phyloP scores from a whole-genome alignment of 2,329 filamentous ascomycete species.

The Cadophora malorum region DNA sequence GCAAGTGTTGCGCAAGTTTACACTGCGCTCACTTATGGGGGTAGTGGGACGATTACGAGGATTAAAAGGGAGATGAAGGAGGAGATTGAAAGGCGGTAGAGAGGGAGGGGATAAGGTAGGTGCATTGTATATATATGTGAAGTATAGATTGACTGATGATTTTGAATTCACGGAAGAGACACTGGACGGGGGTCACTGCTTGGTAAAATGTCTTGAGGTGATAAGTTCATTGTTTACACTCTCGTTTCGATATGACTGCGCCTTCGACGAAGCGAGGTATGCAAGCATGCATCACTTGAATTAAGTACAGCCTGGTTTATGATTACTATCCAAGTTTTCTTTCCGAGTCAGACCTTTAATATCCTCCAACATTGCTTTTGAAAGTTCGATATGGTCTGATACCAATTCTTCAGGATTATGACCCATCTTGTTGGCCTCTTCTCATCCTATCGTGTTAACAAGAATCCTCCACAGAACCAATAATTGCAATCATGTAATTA shows the following conservation, averaged over 20 bases:
- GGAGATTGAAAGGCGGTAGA: constrained; percentile 52
- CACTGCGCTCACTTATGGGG: constrained; percentile 72
- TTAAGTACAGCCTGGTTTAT: background rate
- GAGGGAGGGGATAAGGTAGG: background rate
- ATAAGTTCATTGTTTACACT: constrained; percentile 5
- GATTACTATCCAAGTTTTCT: background rate
- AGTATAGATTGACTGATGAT: too few relatives aligned
- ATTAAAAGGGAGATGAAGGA: constrained; percentile 68
- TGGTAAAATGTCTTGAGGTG: background rate
- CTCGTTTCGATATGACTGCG: background rate
- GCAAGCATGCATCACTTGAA: background rate
- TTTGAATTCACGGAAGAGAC: too few relatives aligned
- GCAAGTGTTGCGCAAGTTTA: constrained; percentile 93
- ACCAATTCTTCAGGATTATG: background rate
- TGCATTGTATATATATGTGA: too few relatives aligned
- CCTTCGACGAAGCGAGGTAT: background rate
- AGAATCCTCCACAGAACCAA: background rate
- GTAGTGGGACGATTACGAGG: constrained; percentile 67
- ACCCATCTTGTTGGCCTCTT: background rate
- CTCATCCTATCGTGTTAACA: background rate
- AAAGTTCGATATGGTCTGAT: background rate
- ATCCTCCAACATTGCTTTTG: background rate
- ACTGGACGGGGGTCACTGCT: background rate
- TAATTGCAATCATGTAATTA: background rate
- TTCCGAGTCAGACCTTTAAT: background rate